Evolutionary conservation across 768 basidiomycete genomes (phyloP).

Genomic region (Paxillus rubicundulus): DNA sequence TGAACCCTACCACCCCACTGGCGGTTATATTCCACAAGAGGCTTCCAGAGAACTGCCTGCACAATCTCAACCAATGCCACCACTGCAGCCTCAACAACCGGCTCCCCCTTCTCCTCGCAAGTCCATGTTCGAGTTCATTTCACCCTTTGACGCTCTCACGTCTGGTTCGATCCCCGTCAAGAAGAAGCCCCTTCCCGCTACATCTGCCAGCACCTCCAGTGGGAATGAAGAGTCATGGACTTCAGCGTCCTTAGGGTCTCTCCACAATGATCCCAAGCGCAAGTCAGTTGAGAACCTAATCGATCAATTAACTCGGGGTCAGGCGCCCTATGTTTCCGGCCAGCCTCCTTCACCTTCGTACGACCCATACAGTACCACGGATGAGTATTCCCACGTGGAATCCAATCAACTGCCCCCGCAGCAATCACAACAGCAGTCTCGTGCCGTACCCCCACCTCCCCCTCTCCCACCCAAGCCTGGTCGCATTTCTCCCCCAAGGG

Average conservation of each 20-base stretch:
- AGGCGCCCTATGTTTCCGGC: constrained; percentile 33
- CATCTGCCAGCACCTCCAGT: constrained; percentile 38
- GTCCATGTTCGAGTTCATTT: constrained; percentile 83
- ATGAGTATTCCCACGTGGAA: constrained; percentile 47
- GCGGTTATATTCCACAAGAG: constrained; percentile 29
- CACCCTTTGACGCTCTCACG: constrained; percentile 79
- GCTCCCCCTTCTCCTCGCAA: constrained; percentile 69
- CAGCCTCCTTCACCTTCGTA: constrained; percentile 38
- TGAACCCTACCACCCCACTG: constrained; percentile 40
- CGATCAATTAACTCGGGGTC: constrained; percentile 62
- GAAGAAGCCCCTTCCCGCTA: constrained; percentile 66
- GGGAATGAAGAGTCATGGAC: constrained; percentile 64
- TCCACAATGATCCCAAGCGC: constrained; percentile 55
- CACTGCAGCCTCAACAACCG: constrained; percentile 36
- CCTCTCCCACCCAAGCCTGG: constrained; percentile 62
- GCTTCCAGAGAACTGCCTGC: constrained; percentile 24
- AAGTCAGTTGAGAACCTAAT: constrained; percentile 82
- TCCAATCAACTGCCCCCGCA: constrained; percentile 21
- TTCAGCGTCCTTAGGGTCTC: constrained; percentile 25
- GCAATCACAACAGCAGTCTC: constrained; percentile 28
- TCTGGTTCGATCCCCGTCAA: constrained; percentile 46
- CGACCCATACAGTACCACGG: constrained; percentile 38
- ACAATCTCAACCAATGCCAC: constrained; percentile 19
- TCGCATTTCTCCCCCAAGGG: constrained; percentile 51
- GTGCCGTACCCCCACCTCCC: constrained; percentile 50